phyloP scores from a whole-genome alignment of 2,329 filamentous ascomycete species.

The Incumbomyces lentus region DNA sequence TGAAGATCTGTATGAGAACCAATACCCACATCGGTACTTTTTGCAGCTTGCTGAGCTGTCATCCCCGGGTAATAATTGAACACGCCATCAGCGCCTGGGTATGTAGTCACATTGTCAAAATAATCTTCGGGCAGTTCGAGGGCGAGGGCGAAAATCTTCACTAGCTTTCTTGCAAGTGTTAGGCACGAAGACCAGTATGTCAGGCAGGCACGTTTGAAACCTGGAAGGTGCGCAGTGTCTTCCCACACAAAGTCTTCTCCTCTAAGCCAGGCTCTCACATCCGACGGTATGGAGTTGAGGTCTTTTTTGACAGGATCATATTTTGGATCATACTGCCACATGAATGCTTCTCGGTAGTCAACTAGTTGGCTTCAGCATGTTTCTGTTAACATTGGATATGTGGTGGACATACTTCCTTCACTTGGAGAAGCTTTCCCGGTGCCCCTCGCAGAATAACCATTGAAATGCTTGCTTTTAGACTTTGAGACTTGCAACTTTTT shows the following conservation, averaged over 20 bases:
- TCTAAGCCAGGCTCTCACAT: constrained; percentile 34
- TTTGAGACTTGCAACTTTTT: constrained; percentile 39
- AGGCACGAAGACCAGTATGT: constrained; percentile 42
- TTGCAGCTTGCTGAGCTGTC: constrained; percentile 23
- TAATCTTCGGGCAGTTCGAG: constrained; percentile 44
- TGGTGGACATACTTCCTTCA: constrained; percentile 10
- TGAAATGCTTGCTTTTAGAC: constrained; percentile 33
- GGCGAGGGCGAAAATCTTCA: constrained; percentile 45
- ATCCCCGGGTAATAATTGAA: constrained; percentile 38
- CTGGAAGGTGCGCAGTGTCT: constrained; percentile 37
- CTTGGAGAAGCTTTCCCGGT: constrained; percentile 10
- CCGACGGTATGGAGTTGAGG: constrained; percentile 33
- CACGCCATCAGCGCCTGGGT: constrained; percentile 39
- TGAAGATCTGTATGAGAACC: constrained; percentile 45
- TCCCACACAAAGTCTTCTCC: constrained; percentile 46
- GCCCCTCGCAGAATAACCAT: constrained; percentile 11
- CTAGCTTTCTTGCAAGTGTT: constrained; percentile 41
- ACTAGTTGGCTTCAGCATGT: constrained; percentile 19
- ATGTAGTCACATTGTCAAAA: constrained; percentile 45
- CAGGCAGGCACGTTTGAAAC: constrained; percentile 39
- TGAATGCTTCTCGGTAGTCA: constrained; percentile 44
- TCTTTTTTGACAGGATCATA: constrained; percentile 40
- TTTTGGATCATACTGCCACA: constrained; percentile 43
- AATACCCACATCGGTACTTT: constrained; percentile 30
- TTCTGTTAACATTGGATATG: constrained; percentile 16